These are phyloP conservation scores for Uronychia setigera DNA, from an alignment of 73 alveolate species.

Conservation along the genomic window DNA sequence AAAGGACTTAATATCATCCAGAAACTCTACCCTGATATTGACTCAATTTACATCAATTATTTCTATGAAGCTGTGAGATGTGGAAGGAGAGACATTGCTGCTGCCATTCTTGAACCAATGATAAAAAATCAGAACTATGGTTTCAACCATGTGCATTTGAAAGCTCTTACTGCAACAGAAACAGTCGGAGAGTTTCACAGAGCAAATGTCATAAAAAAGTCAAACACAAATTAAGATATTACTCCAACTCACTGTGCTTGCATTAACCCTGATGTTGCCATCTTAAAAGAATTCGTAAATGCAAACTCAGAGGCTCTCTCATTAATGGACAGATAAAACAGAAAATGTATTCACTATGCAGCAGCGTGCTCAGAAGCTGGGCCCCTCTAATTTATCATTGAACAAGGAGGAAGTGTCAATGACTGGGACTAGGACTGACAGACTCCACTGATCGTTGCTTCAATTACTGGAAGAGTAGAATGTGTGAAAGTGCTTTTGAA, in stretches of 20 bases:
- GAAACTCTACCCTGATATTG: constrained; percentile 64
- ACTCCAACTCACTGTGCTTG: constrained; percentile 98
- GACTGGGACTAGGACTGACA: constrained; percentile 84
- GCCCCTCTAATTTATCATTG: constrained; percentile 81
- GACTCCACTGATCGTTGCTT: constrained; percentile 93
- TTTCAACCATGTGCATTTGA: constrained; percentile 89
- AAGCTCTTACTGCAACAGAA: constrained; percentile 65
- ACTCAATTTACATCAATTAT: constrained; percentile 51
- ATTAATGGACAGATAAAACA: constrained; percentile 77
- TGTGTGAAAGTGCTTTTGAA: constrained; percentile 65
- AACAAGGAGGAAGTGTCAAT: constrained; percentile 82
- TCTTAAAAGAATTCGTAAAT: constrained; percentile 73
- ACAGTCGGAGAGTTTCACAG: constrained; percentile 11
- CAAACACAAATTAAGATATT: constrained; percentile 82
- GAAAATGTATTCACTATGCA: constrained; percentile 97
- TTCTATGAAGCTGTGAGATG: constrained; percentile 83
- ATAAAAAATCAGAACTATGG: constrained; percentile 88
- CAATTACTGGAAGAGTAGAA: constrained; percentile 84
- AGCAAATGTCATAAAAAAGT: constrained; percentile 85
- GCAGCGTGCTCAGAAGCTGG: constrained; percentile 93
- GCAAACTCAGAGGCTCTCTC: constrained; percentile 65
- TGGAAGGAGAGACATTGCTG: constrained; percentile 89
- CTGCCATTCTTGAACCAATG: constrained; percentile 61
- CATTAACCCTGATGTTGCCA: constrained; percentile 91
- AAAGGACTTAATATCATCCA: constrained; percentile 75